A percentile compares a stretch with the other conserved stretches of the same genome.
Conservation (phyloP, 345 rosid species). For the Cardamine chenopodiifolia region DNA sequence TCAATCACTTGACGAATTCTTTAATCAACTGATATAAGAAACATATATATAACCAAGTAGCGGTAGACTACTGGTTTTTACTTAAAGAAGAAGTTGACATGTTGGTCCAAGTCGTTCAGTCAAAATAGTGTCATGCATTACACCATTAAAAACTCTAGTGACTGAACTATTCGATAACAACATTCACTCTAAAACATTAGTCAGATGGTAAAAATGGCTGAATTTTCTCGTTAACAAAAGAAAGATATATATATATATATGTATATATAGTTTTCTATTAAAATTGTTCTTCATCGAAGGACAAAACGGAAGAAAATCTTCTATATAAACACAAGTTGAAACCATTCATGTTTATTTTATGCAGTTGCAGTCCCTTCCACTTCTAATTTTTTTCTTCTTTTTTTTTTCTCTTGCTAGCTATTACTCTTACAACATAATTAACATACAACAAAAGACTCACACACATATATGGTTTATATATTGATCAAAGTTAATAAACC, state of each 20-base stretch:
- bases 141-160: too few species aligned
- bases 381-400: neutral
- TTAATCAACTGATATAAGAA: neutral
- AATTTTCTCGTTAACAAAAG: too few species aligned
- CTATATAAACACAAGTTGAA: constrained; percentile 39
- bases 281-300: neutral
- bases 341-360: constrained; percentile 25
- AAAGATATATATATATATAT: too few species aligned
- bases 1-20: neutral
- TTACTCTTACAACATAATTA: constrained; percentile 3
- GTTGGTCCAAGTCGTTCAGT: too few species aligned
- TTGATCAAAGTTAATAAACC: constrained; percentile 6
- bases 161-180: too few species aligned
- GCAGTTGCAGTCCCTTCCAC: constrained; percentile 21
- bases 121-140: too few species aligned
- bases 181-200: too few species aligned
- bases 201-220: too few species aligned
- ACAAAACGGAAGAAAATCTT: constrained; percentile 6
- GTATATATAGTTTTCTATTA: neutral
- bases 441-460: constrained; percentile 14
- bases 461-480: neutral
- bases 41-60: neutral
- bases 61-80: too few species aligned
- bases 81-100: too few species aligned
- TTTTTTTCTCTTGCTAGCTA: neutral